These are phyloP conservation scores for Medicago arabica DNA, from an alignment of 306 rosid species.

Conservation along the genomic window DNA sequence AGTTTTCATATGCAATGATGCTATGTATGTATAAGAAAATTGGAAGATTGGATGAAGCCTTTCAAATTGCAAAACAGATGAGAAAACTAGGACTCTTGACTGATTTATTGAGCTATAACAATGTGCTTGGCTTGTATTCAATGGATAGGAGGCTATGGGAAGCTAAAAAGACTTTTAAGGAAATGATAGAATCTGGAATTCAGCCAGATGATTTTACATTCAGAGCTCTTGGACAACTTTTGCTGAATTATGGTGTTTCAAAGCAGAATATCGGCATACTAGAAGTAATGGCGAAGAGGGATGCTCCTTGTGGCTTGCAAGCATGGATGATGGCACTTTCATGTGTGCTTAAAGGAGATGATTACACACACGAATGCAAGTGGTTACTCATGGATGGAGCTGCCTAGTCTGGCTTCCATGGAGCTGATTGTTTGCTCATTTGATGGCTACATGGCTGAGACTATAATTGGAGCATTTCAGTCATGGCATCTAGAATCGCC, in stretches of 20 bases:
- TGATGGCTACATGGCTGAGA: conserved; percentile 25
- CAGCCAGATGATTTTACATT: conserved; percentile 74
- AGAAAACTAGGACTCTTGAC: conserved; percentile 55
- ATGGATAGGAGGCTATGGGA: conserved; percentile 62
- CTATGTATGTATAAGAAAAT: conserved; percentile 79
- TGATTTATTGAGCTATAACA: conserved; percentile 71
- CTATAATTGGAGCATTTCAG: conserved; percentile 31
- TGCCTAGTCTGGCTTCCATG: conserved; percentile 9
- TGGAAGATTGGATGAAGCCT: conserved; percentile 72
- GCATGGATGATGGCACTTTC: conserved; percentile 69
- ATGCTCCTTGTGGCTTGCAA: conserved; percentile 54
- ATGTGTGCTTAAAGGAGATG: conserved; percentile 48
- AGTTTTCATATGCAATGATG: conserved; percentile 89
- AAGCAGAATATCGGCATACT: conserved; percentile 71
- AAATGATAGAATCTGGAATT: conserved; percentile 61
- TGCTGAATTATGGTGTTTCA: conserved; percentile 72
- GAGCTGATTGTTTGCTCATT: conserved; percentile 16
- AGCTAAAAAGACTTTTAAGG: conserved; percentile 62
- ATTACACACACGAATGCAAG: conserved; percentile 42
- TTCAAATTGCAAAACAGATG: conserved; percentile 67
- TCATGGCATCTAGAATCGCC: conserved; percentile 18
- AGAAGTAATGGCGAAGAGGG: conserved; percentile 63
- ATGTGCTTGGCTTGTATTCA: conserved; percentile 71
- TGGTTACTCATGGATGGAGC: conserved; percentile 21
- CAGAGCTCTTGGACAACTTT: conserved; percentile 65